Evolutionary conservation across 164 flowering plant genomes (phyloP), one percentile per base, ranked within the genome.

Genomic region (Vitis riparia): DNA sequence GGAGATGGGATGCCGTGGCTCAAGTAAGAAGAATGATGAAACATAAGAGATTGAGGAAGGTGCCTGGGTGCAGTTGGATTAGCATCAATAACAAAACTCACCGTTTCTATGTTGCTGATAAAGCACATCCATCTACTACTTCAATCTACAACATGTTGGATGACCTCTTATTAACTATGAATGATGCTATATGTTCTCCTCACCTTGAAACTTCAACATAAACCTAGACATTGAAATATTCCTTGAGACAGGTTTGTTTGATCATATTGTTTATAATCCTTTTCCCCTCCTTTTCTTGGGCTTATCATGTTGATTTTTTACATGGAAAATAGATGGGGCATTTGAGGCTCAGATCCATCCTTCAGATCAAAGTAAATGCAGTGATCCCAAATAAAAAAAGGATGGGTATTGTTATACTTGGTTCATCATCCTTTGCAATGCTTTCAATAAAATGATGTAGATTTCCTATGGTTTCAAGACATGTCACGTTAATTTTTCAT

Each of bases 61-160:
- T 79, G 37, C 88, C 95, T 29, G 97, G 95, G 15, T 86, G 90
- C 76, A 92, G 97, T 80, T 92, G 97, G 97, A 84, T 91, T 57
- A 81, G 63, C 66, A 72, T 88, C 55, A 76, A 76, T 66, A 62
- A 78, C 63, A 59, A 67, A 56, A 82, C 84, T 29, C 88, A 85
- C 71, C 76, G 79, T 65, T 89, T 91, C 61, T 76, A 66, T 75
- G 92, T 79, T 63, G 87, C 91, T 27, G 92, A 89, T 75, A 84
- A 83, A 70, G 72, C 79, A 23, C 93, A 88, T 77, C 85, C 85
- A 27, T 72, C 73, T 72, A 70, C 85, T 2, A 64, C 61, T 56
- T 58, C 65, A 51, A 83, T 87, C 51, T 79, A 89, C 69, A 72
- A 77, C 56, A 77, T 83, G 77, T 77, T 89, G 44, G 78, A 84